Conservation (phyloP, 805 yeast genomes). For the Sugiyamaella floridensis region DNA sequence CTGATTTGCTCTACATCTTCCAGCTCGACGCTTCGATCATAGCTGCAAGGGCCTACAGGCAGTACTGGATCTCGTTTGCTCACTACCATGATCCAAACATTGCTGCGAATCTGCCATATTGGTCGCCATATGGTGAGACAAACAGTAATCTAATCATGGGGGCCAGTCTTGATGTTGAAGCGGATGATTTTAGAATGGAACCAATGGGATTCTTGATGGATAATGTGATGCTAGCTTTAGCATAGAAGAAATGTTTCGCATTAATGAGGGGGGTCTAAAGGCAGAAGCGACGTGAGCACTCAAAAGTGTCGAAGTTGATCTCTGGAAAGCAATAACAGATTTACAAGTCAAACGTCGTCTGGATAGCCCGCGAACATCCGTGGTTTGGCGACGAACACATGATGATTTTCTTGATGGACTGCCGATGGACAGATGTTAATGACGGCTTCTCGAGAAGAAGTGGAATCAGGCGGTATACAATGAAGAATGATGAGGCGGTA, state of each 20-base stretch:
- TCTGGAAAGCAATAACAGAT: no score
- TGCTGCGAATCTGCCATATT: not conserved
- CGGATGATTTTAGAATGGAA: not conserved
- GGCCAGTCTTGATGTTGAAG: not conserved
- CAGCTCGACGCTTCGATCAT: not conserved
- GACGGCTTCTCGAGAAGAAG: no score
- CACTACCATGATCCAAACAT: constrained; percentile 9
- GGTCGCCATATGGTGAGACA: constrained; percentile 7
- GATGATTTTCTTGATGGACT: no score
- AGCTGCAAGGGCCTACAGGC: constrained; percentile 6
- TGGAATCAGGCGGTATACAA: no score
- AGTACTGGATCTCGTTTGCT: constrained; percentile 12
- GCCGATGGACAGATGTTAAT: no score
- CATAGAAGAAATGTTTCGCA: not conserved
- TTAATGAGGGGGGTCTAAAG: no score
- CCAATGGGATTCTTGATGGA: not conserved
- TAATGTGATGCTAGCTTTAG: not conserved
- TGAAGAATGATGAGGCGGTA: no score
- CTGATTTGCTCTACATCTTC: constrained; percentile 2
- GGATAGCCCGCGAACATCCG: no score
- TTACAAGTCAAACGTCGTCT: no score
- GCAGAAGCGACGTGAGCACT: no score
- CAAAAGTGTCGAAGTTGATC: no score
- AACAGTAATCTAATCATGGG: not conserved
- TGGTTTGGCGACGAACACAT: no score